Base-by-base conservation (phyloP, 1,139 yeast genomes). In the Diutina catenulata region DNA sequence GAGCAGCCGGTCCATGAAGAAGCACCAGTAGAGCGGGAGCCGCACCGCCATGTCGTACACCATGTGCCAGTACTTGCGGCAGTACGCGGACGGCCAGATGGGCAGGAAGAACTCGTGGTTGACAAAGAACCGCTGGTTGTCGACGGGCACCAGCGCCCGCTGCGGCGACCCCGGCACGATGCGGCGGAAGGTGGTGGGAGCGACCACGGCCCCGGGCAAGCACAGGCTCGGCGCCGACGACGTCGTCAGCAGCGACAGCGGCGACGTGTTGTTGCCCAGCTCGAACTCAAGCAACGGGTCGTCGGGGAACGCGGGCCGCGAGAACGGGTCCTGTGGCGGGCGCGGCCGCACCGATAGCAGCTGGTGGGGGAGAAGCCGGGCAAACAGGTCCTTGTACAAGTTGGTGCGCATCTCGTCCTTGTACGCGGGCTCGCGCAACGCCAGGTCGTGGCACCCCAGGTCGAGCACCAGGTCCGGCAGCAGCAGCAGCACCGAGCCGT, bases 1-100 rank as follows among this genome's bases (percentile, higher is more conserved):
- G 4, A 31, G 35, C 15, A 25, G 15, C 4, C 35, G 24, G 15
- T 31, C 35, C 9, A 31, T 31, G 11, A 31, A 31, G 25, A 31
- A 31, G 11, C 25, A 21, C 35, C 35, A 31, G 22, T 31, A 31
- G 4, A 31, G 19, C 5, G n/a, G 24, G 11, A 31, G 21, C 26
- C n/a, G n/a, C 25, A 31, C 3, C 13, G 35, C 16, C 25, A 31
- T n/a, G 10, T 31, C 35, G 18, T 18, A 31, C 5, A 31, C 16
- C 26, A 31, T 21, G 3, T n/a, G 3, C 35, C 35, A 31, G 9
- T 13, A 31, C 3, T 7, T 3, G 2, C 3, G 5, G 10, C 35
- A 25, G 25, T 20, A 20, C n/a, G 7, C n/a, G 16, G 23, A 19
- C 14, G 14, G n/a, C 35, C 21, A 18, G 9, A 31, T n/a, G 4